Base-by-base conservation (phyloP, 441 rosid species). In the Sinapis alba region DNA sequence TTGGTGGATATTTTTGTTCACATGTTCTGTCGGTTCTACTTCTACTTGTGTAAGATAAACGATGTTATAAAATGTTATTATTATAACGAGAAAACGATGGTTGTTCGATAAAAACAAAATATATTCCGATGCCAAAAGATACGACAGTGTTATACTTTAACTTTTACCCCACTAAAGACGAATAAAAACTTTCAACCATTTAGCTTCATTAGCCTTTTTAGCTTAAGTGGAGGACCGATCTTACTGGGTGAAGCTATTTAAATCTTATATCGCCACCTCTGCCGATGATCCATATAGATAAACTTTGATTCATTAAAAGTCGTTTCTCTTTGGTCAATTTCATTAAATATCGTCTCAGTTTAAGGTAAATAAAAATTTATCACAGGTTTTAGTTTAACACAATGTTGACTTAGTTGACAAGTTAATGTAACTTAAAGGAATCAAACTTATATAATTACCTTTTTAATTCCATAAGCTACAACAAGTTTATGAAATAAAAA, bases 21-120 rank as follows among this genome's bases (percentile, higher is more conserved):
- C 76, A 71, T 77, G 72, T 59, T 71, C 71, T 77, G 80, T 77
- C 80, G 76, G 80, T 71, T 32, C 36, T 65, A 50, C 36, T 77
- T 30, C 47, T 59, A 71, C 6, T 38, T 23, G 26, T 76, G 68
- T 30, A 24, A 13, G 56, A 38, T 47, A 68, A 75, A 34, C 26
- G 10, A 62, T 34, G 65, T 10, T 30, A 18, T 64, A 18, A 27
- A n/a, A 27, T 27, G 38, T 9, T 15, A 60, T 28, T 15, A 16
- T n/a, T 16, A 16, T 18, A 12, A 60, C 13, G 6, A 51, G 5
- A 45, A 51, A 51, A 28, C 11, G 21, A 10, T 60, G 20, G 34
- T 7, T 9, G 7, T 30, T 60, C 43, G 24, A 30, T 32, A 18
- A 50, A 32, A 61, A 4, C n/a, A n/a, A 36, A 6, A 19, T 8